phyloP scores from a whole-genome alignment of 2,329 filamentous ascomycete genomes.

The Graphium sp. region DNA sequence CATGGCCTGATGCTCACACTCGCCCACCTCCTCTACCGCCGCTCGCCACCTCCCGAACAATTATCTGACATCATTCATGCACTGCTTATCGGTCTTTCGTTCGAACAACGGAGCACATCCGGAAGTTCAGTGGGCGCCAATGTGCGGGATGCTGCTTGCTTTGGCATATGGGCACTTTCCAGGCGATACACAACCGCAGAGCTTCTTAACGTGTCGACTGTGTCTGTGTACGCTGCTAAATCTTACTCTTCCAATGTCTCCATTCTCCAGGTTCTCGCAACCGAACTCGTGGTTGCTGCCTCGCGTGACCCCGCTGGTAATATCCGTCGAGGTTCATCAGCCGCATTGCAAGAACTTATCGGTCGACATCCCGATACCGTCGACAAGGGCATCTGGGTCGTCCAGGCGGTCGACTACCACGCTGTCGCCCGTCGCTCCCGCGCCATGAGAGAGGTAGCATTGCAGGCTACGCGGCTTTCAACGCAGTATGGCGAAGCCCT shows the following conservation, averaged over 20 bases:
- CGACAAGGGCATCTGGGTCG: constrained; percentile 63
- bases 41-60: constrained; percentile 55
- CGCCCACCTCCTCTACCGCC: constrained; percentile 70
- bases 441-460: constrained; percentile 63
- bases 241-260: constrained; percentile 19
- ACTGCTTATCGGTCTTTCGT: constrained; percentile 63
- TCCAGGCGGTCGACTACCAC: constrained; percentile 87
- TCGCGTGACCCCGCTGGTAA: constrained; percentile 85
- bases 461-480: constrained; percentile 49
- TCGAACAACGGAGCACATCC: constrained; percentile 74
- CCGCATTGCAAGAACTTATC: constrained; percentile 84
- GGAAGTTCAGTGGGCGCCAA: constrained; percentile 79
- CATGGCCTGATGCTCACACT: constrained; percentile 83
- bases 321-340: constrained; percentile 80
- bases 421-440: constrained; percentile 74
- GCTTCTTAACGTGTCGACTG: constrained; percentile 43
- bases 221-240: constrained; percentile 23
- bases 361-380: constrained; percentile 83
- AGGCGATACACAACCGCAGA: constrained; percentile 73
- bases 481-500: constrained; percentile 54
- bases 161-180: constrained; percentile 86
- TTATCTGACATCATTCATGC: constrained; percentile 61
- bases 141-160: constrained; percentile 88
- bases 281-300: constrained; percentile 64
- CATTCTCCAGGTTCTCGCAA: constrained; percentile 62